phyloP scores from a whole-genome alignment of 2,329 filamentous ascomycete genomes.

The Diaporthe helianthi region DNA sequence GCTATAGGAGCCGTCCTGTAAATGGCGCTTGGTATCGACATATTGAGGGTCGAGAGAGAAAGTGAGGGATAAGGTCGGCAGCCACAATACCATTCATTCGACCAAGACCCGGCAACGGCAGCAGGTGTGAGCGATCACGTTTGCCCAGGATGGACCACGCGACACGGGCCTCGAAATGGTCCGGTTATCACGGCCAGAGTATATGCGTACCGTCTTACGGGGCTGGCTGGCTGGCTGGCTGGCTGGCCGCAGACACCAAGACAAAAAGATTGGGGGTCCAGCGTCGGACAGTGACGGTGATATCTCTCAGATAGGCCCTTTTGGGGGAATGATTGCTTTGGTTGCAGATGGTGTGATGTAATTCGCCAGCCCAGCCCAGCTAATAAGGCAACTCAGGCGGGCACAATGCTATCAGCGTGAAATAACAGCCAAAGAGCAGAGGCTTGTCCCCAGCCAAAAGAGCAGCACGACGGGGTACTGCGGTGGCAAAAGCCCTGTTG shows the following conservation, averaged over 20 bases:
- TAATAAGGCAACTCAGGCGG: constrained; percentile 33
- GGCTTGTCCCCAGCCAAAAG: constrained; percentile 8
- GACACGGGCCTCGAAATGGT: constrained; percentile 12
- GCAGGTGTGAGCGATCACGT: constrained; percentile 21
- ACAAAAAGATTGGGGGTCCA: constrained; percentile 16
- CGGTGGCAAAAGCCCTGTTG: constrained; percentile 19
- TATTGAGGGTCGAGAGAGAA: constrained; percentile 45
- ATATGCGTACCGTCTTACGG: constrained; percentile 15
- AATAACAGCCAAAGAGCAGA: constrained; percentile 30
- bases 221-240: constrained; percentile 14
- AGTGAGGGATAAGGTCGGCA: constrained; percentile 14
- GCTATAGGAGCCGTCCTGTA: constrained; percentile 70
- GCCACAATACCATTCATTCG: constrained; percentile 11
- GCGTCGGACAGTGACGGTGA: constrained; percentile 2
- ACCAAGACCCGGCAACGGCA: constrained; percentile 13
- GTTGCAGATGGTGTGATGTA: constrained; percentile 30
- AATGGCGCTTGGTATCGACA: constrained; percentile 62
- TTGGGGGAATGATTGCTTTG: constrained; percentile 10
- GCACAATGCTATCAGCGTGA: constrained; percentile 31
- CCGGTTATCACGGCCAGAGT: constrained; percentile 22
- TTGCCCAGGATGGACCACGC: constrained; percentile 21
- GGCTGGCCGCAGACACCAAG: constrained; percentile 19
- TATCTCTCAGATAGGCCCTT: constrained; percentile 31
- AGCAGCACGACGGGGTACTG: constrained; percentile 10
- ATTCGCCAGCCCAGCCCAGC: constrained; percentile 28